Percentiles rank a stretch among this genome's conserved stretches.
phyloP scores from a whole-genome alignment of 2,329 filamentous ascomycete genomes.

The Clathrospora elynae region DNA sequence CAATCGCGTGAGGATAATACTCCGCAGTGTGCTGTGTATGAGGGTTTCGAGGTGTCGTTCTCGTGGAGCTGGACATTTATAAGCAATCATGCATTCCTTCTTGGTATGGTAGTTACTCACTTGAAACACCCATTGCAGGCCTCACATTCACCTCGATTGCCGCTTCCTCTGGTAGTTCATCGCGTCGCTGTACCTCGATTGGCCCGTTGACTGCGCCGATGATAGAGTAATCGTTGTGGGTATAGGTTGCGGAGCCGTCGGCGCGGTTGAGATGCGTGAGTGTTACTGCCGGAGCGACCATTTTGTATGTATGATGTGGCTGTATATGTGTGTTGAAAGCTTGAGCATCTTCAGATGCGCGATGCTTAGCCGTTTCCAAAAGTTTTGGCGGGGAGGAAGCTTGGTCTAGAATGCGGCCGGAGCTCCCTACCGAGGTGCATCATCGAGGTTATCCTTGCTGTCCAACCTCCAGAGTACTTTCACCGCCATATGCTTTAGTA shows the following conservation, averaged over 20 bases:
- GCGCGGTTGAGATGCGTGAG: conserved; percentile 64
- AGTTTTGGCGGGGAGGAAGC: conserved; percentile 35
- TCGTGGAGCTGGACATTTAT: conserved; percentile 43
- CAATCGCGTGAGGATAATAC: conserved; percentile 74
- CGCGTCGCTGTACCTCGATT: conserved; percentile 83
- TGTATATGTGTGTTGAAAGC: conserved; percentile 4
- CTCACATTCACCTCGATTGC: conserved; percentile 88
- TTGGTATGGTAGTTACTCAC: conserved; percentile 39
- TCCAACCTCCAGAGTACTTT: not conserved
- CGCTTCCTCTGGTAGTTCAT: conserved; percentile 91
- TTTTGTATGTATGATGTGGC: conserved; percentile 6
- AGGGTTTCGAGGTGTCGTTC: conserved; percentile 79
- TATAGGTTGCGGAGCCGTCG: conserved; percentile 80
- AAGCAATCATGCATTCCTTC: not conserved
- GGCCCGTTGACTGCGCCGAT: conserved; percentile 90
- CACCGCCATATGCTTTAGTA: conserved; percentile 4
- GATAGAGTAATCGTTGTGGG: conserved; percentile 76
- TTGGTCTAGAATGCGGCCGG: conserved; percentile 23
- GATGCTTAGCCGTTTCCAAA: conserved; percentile 19
- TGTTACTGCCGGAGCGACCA: conserved; percentile 40
- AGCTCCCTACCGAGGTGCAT: conserved; percentile 32
- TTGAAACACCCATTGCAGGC: conserved; percentile 81
- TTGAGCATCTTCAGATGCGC: not conserved
- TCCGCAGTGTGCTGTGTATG: conserved; percentile 72
- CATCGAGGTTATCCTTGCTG: conserved; percentile 17